Evolutionary conservation across 306 rosid genomes (phyloP).

Genomic region (Quillaja saponaria): DNA sequence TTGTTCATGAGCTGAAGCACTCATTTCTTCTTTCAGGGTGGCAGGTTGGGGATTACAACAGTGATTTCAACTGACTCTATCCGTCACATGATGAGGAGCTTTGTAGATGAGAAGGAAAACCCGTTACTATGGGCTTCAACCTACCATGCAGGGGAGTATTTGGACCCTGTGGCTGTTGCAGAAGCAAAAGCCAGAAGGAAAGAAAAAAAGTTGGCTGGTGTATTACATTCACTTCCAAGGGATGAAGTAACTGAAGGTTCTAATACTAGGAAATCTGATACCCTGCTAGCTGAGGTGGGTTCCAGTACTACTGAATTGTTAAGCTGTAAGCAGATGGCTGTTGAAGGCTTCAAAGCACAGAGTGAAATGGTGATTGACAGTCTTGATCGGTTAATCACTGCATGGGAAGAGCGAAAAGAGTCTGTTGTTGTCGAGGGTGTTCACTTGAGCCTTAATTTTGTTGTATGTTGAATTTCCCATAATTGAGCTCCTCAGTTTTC

Average conservation of each 20-base stretch:
- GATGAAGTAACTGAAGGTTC: constrained; percentile 52
- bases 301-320: constrained; percentile 49
- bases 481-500: constrained; percentile 9
- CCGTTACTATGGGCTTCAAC: constrained; percentile 97
- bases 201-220: constrained; percentile 73
- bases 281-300: constrained; percentile 34
- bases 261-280: constrained; percentile 45
- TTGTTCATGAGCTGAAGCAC: constrained; percentile 27
- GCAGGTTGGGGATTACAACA: constrained; percentile 92
- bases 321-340: constrained; percentile 86
- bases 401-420: constrained; percentile 95
- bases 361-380: constrained; percentile 99
- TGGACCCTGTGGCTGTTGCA: constrained; percentile 92
- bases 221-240: constrained; percentile 45
- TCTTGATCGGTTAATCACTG: constrained; percentile 93
- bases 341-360: constrained; percentile 96
- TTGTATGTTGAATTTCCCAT: constrained; percentile 45
- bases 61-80: constrained; percentile 95
- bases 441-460: constrained; percentile 95
- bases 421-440: constrained; percentile 98
- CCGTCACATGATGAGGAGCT: constrained; percentile 99
- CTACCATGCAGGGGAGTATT: constrained; percentile 95
- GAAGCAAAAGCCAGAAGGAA: constrained; percentile 77
- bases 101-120: constrained; percentile 84
- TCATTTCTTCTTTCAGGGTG: constrained; percentile 59